These are phyloP conservation scores for Mycena vulgaris DNA, from an alignment of 768 basidiomycete species.

Conservation along the genomic window DNA sequence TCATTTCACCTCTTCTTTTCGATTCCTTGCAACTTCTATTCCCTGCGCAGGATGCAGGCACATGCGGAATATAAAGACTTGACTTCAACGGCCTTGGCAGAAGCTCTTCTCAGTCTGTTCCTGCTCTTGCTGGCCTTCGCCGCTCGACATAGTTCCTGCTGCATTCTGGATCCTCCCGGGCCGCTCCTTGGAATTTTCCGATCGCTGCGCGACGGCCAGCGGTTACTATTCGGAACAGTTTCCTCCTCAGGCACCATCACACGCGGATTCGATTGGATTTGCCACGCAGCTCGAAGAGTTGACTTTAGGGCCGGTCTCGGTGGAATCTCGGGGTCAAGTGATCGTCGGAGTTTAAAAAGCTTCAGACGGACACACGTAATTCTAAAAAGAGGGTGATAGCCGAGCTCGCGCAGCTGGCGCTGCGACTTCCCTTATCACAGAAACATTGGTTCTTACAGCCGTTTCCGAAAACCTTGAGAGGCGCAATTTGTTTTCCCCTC, in stretches of 20 bases:
- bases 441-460: no score
- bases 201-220: no score
- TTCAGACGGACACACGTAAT: no score
- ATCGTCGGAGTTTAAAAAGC: no score
- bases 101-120: slow-evolving; percentile 13
- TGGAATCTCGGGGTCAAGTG: no score
- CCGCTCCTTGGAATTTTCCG: slow-evolving; percentile 1
- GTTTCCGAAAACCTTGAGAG: no score
- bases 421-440: slow-evolving; percentile 18
- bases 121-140: slow-evolving; percentile 6
- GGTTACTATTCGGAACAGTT: neutral
- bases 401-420: slow-evolving; percentile 23
- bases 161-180: slow-evolving; percentile 18
- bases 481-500: no score
- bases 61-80: slow-evolving; percentile 2
- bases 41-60: slow-evolving; percentile 5
- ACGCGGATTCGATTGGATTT: slow-evolving; percentile 9
- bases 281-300: no score
- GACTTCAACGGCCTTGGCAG: slow-evolving; percentile 8
- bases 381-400: no score
- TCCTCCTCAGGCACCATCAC: slow-evolving; percentile 20
- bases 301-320: no score
- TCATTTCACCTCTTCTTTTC: slow-evolving; percentile 9
- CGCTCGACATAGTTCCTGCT: slow-evolving; percentile 19
- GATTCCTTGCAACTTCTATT: slow-evolving; percentile 1